Evolutionary conservation across 768 basidiomycete genomes (phyloP).

Genomic region (Bullera alba): DNA sequence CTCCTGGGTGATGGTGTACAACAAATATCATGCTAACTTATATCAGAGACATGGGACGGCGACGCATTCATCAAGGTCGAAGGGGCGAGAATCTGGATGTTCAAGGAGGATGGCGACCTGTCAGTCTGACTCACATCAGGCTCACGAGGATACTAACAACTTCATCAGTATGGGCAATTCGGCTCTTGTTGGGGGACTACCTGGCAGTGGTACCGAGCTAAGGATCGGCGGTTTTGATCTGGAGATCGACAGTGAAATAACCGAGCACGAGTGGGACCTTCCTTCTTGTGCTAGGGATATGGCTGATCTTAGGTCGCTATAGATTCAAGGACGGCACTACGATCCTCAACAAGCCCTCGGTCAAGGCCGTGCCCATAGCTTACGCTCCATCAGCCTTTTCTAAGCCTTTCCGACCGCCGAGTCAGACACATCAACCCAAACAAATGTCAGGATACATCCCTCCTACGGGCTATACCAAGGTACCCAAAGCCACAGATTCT

Average conservation of each 20-base stretch:
- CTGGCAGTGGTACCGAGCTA: constrained; percentile 26
- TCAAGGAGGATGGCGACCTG: constrained; percentile 39
- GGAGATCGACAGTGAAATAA: constrained; percentile 20
- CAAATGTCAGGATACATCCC: constrained; percentile 17
- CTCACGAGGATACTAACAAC: background rate
- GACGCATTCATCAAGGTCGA: constrained; percentile 38
- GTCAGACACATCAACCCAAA: constrained; percentile 15
- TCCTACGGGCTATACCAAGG: background rate
- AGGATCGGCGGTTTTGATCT: constrained; percentile 31
- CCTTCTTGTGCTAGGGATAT: background rate
- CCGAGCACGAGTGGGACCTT: constrained; percentile 21
- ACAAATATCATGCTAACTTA: background rate
- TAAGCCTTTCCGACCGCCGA: constrained; percentile 34
- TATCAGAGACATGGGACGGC: constrained; percentile 45
- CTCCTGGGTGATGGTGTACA: background rate
- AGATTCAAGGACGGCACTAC: constrained; percentile 23
- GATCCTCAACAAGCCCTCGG: constrained; percentile 21
- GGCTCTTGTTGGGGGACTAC: constrained; percentile 9
- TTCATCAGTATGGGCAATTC: constrained; percentile 15
- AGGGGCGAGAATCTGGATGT: constrained; percentile 29
- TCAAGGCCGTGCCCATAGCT: constrained; percentile 4
- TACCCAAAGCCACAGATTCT: background rate
- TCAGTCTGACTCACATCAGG: constrained; percentile 10
- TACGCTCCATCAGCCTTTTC: constrained; percentile 16
- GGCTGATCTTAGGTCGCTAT: background rate